Evolutionary conservation across 768 basidiomycete species (phyloP).

Genomic region (Trametes cingulata): DNA sequence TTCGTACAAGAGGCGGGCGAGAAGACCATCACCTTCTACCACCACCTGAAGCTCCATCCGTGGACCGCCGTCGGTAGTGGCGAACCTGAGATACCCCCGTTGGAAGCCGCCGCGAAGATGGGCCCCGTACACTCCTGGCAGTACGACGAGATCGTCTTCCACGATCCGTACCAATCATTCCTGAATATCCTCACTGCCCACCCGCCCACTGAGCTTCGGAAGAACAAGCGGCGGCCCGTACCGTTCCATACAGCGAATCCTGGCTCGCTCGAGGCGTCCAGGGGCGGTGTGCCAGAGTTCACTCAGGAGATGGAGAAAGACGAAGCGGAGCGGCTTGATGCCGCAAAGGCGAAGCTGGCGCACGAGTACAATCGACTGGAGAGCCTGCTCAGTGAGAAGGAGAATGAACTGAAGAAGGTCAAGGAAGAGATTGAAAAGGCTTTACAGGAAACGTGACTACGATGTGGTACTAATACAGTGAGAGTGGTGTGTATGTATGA

Average conservation of each 20-base stretch:
- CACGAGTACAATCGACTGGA: constrained; percentile 77
- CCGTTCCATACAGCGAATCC: constrained; percentile 67
- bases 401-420: constrained; percentile 75
- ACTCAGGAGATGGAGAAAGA: constrained; percentile 82
- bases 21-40: constrained; percentile 83
- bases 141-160: constrained; percentile 97
- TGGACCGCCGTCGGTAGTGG: constrained; percentile 70
- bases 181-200: constrained; percentile 78
- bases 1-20: constrained; percentile 90
- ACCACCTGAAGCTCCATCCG: constrained; percentile 94
- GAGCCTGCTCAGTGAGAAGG: constrained; percentile 70
- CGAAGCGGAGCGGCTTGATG: constrained; percentile 78
- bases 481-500: constrained; percentile 10
- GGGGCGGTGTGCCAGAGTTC: constrained; percentile 78
- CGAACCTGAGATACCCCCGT: constrained; percentile 66
- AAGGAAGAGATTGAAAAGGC: constrained; percentile 50
- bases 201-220: constrained; percentile 81
- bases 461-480: neutral
- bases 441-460: constrained; percentile 4
- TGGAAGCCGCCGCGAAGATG: constrained; percentile 63
- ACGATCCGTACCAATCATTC: constrained; percentile 88
- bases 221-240: constrained; percentile 55
- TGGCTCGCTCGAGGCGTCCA: constrained; percentile 63
- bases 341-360: constrained; percentile 67
- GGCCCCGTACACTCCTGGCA: constrained; percentile 96